phyloP scores from a whole-genome alignment of 23 red algal species.

The Agarophyton chilense region DNA sequence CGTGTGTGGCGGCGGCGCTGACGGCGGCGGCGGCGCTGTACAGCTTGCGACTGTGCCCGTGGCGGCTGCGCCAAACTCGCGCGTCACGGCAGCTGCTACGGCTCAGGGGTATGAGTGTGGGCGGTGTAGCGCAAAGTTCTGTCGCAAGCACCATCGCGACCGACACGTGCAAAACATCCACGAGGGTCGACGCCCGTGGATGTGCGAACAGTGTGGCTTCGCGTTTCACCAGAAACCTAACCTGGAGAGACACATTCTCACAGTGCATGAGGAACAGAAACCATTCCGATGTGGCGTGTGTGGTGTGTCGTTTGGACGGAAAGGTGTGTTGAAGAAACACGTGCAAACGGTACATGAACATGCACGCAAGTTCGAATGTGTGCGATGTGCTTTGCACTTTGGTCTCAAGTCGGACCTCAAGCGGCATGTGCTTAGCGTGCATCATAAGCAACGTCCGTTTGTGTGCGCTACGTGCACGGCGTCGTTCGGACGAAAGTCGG shows the following conservation, averaged over 20 bases:
- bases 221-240: conserved; percentile 65
- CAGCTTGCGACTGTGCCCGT: neutral
- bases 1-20: too few species aligned
- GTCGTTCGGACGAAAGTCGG: conserved; percentile 51
- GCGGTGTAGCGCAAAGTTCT: conserved; percentile 14
- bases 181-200: conserved; percentile 52
- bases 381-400: conserved; percentile 40
- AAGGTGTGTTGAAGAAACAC: conserved; percentile 74
- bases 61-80: too few species aligned
- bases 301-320: conserved; percentile 70
- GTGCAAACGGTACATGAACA: conserved; percentile 61
- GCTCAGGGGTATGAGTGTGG: conserved; percentile 63
- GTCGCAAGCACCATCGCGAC: conserved; percentile 60
- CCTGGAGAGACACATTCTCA: conserved; percentile 60
- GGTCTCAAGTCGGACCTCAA: conserved; percentile 69
- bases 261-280: conserved; percentile 55
- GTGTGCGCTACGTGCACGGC: conserved; percentile 65
- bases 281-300: conserved; percentile 63
- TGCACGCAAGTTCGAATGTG: conserved; percentile 69
- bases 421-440: conserved; percentile 56
- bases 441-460: conserved; percentile 73
- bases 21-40: neutral
- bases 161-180: conserved; percentile 64
- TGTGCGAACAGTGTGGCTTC: conserved; percentile 39
- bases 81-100: too few species aligned